These are phyloP conservation scores for Boletus rex-veris DNA, from an alignment of 768 basidiomycete genomes.

Conservation along the genomic window DNA sequence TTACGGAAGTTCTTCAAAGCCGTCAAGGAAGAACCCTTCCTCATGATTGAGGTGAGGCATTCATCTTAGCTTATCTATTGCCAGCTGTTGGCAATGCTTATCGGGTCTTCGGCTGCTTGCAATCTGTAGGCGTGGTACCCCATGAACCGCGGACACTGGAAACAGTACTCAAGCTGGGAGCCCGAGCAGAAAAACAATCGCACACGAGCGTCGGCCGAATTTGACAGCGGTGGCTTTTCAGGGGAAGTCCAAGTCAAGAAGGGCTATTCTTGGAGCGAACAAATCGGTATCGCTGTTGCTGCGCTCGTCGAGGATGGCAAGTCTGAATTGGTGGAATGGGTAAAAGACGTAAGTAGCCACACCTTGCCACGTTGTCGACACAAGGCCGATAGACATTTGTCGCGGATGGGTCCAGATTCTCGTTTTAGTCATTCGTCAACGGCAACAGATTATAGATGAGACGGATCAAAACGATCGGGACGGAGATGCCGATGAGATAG, in stretches of 20 bases:
- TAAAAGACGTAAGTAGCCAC: conserved; percentile 63
- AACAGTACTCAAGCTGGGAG: conserved; percentile 77
- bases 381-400: conserved; percentile 16
- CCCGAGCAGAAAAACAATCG: conserved; percentile 45
- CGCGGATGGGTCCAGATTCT: conserved; percentile 48
- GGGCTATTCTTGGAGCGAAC: conserved; percentile 84
- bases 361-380: conserved; percentile 17
- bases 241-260: conserved; percentile 81
- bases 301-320: conserved; percentile 66
- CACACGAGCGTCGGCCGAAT: conserved; percentile 25
- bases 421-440: conserved; percentile 52
- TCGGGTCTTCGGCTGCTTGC: conserved; percentile 6
- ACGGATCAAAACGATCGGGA: conserved; percentile 45
- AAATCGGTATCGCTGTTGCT: conserved; percentile 82
- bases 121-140: conserved; percentile 75
- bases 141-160: conserved; percentile 84
- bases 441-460: conserved; percentile 59
- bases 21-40: conserved; percentile 76
- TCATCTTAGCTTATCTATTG: conserved; percentile 26
- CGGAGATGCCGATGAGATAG: conserved; percentile 35
- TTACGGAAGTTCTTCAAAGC: conserved; percentile 94
- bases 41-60: conserved; percentile 77
- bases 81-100: conserved; percentile 18
- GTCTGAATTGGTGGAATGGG: conserved; percentile 69
- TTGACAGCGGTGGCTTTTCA: conserved; percentile 45